Base-by-base conservation (phyloP, 148 eudicot species). In the Spergularia marina region DNA sequence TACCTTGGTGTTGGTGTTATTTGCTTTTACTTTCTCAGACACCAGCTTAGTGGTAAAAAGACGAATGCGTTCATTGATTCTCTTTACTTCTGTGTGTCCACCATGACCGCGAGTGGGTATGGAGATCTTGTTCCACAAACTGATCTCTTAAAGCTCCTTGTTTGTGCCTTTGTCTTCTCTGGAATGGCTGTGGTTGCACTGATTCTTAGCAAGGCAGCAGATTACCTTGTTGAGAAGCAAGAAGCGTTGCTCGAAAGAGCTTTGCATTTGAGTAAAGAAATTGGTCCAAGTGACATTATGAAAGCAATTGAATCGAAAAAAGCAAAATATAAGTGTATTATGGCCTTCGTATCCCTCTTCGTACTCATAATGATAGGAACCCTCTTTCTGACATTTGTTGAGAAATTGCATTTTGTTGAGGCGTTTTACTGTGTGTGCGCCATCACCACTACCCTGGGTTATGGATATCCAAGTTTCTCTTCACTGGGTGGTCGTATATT, bases 61-160 rank as follows among this genome's bases (percentile, higher is more conserved):
- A 85, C 89, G 51, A 75, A 85, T 73, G 86, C 84, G 13, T n/a
- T 93, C n/a, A 78, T 93, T 17, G 98, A 93, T 82, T 80, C 95
- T 64, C 84, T 93, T 23, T 93, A 93, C 83, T 89, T 91, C 58
- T 86, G 91, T 64, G 77, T 93, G 9, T 91, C 91, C 34, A 91
- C 96, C 20, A 93, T 89, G 96, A 93, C 96, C 3, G 84, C 93
- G 1, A 93, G 87, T 49, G 98, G 98, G 13, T 93, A 93, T 67
- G 98, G 98, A 64, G 98, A 93, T 78, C 89, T 93, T 8, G 86
- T 83, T 23, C 98, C 98, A 7, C 59, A 82, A 21, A 83, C 81
- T 15, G 62, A 41, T 12, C 62, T 73, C 17, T 51, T 90, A 9
- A 91, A 93, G 79, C 88, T 91, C 40, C 88, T 93, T 57, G 89